Evolutionary conservation across 108 stramenopile genomes (phyloP), one percentile per base, ranked within the genome.

Genomic region (Skeletonema menzelii): DNA sequence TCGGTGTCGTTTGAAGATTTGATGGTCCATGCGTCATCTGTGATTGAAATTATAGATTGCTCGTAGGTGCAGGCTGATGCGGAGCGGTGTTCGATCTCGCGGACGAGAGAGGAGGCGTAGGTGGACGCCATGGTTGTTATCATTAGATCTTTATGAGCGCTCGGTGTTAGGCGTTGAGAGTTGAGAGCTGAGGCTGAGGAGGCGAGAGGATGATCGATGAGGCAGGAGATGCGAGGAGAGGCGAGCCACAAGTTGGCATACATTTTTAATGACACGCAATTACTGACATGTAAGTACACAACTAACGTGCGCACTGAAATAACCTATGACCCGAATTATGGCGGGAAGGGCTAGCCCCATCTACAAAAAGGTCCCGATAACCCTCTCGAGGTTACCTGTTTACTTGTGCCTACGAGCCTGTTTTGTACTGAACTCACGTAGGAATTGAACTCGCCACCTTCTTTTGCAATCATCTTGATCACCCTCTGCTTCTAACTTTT

Each of bases 61-160:
- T 56, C 49, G 37, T 64, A 72, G 4, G 31, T 42, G 58, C 75
- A 71, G 15, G 70, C 71, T n/a, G 80, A 82, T 53, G 68, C 71
- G 57, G 80, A 55, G 22, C 46, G 65, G 71, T 82, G 80, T 71
- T 82, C 80, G 38, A 77, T 69, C 27, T 82, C 80, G 4, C 80
- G 75, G n/a, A 56, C 27, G 30, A 38, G 56, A 62, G 80, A 81
- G 60, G 75, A 79, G 60, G 59, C 38, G 68, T 59, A 61, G 59
- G 58, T 28, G 59, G 69, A 60, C 56, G 56, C 57, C 59, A 70
- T 67, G 30, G 34, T 37, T 26, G 35, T 24, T 49, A 20, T 46
- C 47, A 20, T 22, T 49, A 15, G 4, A 49, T 59, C 59, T 67
- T 44, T n/a, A n/a, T n/a, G n/a, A n/a, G n/a, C n/a, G n/a, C n/a